Base-by-base conservation (phyloP, 306 rosid genomes). In the Mimosa pudica region DNA sequence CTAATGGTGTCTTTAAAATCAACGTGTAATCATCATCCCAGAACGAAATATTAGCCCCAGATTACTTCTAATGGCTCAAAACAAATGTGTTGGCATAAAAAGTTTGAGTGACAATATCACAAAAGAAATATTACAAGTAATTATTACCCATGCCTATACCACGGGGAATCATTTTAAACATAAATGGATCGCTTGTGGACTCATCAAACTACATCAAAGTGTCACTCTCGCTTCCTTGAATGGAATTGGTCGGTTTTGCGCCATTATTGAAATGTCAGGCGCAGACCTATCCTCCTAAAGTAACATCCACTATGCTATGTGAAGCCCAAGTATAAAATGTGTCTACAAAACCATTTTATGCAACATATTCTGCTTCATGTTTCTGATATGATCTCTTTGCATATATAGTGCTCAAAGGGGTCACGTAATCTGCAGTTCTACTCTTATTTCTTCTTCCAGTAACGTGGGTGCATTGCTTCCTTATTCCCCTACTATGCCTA, bases 281-380 rank as follows among this genome's bases (percentile, higher is more conserved):
- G 74, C 83, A 84, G 80, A 82, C 81, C 82, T 74, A 38, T 82
- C 85, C 84, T 48, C 60, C 71, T 73, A 78, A 81, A 80, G 82
- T 60, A 73, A 80, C 79, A 74, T 80, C 89, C 89, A 88, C 88
- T 84, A 48, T 49, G 68, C 76, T 77, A 42, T 84, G 72, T 68
- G 14, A 69, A 66, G 68, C 3, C 76, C 70, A 2, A 33, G 41
- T 64, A 64, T 64, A 64, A 64, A 64, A 12, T 64, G 20, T 33
- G 44, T 42, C 58, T 32, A 32, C 24, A 81, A 57, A 71, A 30
- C 51, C 70, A 45, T 44, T 36, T 44, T 36, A 67, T 66, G 45
- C 61, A 42, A 24, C 75, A 73, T 76, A 76, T 70, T 73, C 80
- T 67, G 62, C 65, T 80, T 44, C 13, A 38, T 32, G 77, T 66